Percentiles rank a stretch among this genome's conserved stretches.
Evolutionary conservation across 768 basidiomycete genomes (phyloP).

Genomic region (Boletales sp.): DNA sequence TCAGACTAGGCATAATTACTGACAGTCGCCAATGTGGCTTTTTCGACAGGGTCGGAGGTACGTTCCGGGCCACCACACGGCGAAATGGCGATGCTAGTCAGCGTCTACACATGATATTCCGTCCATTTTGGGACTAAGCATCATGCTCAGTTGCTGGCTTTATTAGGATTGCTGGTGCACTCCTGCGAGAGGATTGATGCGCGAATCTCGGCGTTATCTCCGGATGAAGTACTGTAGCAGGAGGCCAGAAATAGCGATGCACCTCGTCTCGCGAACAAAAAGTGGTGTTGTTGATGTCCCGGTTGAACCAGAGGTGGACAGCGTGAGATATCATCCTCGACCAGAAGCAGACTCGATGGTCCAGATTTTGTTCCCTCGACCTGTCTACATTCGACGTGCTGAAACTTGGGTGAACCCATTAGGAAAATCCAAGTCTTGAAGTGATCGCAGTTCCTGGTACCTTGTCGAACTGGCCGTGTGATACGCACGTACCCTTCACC

Average conservation of each 20-base stretch:
- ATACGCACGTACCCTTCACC: slow-evolving; percentile 4
- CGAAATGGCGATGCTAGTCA: too few species aligned
- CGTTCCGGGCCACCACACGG: neutral
- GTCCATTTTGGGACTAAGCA: too few species aligned
- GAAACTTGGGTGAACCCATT: neutral
- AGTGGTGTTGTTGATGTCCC: neutral
- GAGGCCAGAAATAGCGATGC: neutral
- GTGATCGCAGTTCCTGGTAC: slow-evolving; percentile 19
- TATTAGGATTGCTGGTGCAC: neutral
- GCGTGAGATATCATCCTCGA: neutral
- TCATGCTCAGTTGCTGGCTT: neutral
- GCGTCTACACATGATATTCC: too few species aligned
- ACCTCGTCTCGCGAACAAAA: neutral
- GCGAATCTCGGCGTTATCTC: slow-evolving; percentile 14
- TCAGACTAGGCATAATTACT: neutral
- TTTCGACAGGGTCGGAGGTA: neutral
- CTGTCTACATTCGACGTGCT: neutral
- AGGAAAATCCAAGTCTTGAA: too few species aligned
- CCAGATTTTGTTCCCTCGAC: neutral
- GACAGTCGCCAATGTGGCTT: neutral
- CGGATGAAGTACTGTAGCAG: slow-evolving; percentile 1
- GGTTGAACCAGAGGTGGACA: neutral
- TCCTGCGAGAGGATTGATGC: slow-evolving; percentile 10
- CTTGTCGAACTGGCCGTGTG: slow-evolving; percentile 16
- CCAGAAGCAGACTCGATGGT: neutral